Percentiles rank a stretch among this genome's conserved stretches.
These are phyloP conservation scores for Citeromyces matritensis DNA, from an alignment of 805 yeast species.

Conservation along the genomic window DNA sequence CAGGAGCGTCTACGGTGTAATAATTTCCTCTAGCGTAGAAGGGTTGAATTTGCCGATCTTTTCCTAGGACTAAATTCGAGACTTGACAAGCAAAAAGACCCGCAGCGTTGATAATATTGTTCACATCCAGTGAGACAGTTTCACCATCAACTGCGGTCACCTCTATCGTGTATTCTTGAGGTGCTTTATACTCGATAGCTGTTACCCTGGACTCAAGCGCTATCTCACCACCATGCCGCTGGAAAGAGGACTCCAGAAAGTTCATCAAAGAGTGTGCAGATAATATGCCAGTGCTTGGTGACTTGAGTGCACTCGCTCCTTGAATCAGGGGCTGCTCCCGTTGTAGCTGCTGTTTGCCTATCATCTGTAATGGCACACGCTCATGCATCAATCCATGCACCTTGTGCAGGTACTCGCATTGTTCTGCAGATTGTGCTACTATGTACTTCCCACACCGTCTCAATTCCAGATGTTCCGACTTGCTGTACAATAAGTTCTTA, in stretches of 20 bases:
- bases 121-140: no score
- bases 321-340: constrained; percentile 48
- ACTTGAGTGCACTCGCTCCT: constrained; percentile 47
- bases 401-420: constrained; percentile 40
- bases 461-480: constrained; percentile 31
- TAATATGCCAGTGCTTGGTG: constrained; percentile 77
- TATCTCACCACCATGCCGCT: constrained; percentile 45
- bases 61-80: constrained; percentile 56
- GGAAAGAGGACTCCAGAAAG: constrained; percentile 38
- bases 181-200: constrained; percentile 15
- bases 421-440: constrained; percentile 63
- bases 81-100: constrained; percentile 67
- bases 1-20: constrained; percentile 36
- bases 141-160: constrained; percentile 13
- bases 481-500: constrained; percentile 47
- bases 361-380: constrained; percentile 44
- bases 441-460: constrained; percentile 71
- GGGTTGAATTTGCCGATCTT: constrained; percentile 37
- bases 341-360: constrained; percentile 28
- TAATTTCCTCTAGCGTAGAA: constrained; percentile 81
- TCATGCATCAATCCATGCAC: constrained; percentile 29
- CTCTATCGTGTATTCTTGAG: constrained; percentile 12
- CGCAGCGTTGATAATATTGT: constrained; percentile 59
- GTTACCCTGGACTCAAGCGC: constrained; percentile 48
- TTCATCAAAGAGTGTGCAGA: constrained; percentile 68